Evolutionary conservation across 2,329 filamentous ascomycete genomes (phyloP), one percentile per base, ranked within the genome.

Genomic region (Alternaria brassicae): DNA sequence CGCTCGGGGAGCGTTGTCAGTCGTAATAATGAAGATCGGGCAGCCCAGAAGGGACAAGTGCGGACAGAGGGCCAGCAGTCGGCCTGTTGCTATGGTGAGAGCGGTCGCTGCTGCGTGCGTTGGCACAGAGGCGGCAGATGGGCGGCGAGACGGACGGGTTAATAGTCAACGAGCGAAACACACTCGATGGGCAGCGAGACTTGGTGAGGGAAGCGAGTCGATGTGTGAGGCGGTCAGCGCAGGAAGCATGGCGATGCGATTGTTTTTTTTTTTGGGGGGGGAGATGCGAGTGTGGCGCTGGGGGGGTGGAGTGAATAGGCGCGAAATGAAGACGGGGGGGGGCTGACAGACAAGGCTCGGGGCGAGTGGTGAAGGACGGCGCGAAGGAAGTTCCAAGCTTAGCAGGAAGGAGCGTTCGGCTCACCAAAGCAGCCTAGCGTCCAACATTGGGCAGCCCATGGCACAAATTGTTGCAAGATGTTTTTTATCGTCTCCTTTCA

Each of bases 41-140:
- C 58, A 32, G 60, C 73, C 70, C 58, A 65, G 71, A 72, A 40
- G 58, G 72, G 74, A 57, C 67, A 72, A 66, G 73, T 48, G 57
- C 61, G 60, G 68, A 52, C 51, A 50, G 53, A 47, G 57, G 72
- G 71, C 62, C 74, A 76, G 71, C 62, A 67, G 72, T 61, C 66
- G 73, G 73, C 64, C 67, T 73, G 74, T 76, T 77, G 74, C 73
- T 73, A 72, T 72, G 71, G 74, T 72, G 71, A 76, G 68, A 66
- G 73, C 73, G 73, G 73, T 74, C 72, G 72, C 68, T 62, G 71
- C 68, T 70, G 64, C 68, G 74, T 77, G 73, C 70, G 74, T 67
- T 77, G 74, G 74, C 74, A 68, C 55, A 58, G 56, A 56, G 60
- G 58, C 61, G 60, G 56, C 58, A 63, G 63, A 54, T 48, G 54